Percentiles rank a stretch among this genome's conserved stretches.
These are phyloP conservation scores for Potentilla sterilis DNA, from an alignment of 306 rosid genomes.

Conservation along the genomic window DNA sequence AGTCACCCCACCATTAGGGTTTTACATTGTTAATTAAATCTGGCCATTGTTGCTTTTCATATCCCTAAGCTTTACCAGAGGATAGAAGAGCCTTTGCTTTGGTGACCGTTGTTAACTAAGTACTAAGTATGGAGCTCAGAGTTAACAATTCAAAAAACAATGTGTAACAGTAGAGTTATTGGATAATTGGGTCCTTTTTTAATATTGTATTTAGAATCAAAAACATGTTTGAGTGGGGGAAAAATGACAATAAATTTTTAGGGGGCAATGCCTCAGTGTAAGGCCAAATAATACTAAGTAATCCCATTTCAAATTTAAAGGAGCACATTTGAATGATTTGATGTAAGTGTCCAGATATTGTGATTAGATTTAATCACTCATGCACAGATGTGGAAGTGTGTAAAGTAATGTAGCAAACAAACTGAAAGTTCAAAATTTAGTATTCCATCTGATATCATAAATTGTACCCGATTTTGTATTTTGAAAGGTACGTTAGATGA, in stretches of 20 bases:
- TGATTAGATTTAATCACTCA: background rate
- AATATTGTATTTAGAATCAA: background rate
- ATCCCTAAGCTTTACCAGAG: conserved; percentile 10
- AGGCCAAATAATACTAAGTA: background rate
- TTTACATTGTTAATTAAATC: background rate
- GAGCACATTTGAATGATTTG: background rate
- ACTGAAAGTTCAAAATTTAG: background rate
- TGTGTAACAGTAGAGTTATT: background rate
- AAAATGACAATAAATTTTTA: background rate
- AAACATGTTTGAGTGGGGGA: conserved; percentile 1
- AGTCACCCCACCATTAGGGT: conserved; percentile 9
- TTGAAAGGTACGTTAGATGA: no score
- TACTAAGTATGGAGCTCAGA: conserved; percentile 9
- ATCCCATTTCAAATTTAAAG: background rate
- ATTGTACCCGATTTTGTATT: no score
- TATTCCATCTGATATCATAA: background rate
- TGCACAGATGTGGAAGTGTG: background rate
- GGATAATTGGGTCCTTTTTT: background rate
- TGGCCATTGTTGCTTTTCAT: conserved; percentile 20
- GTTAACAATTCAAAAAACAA: conserved; percentile 5
- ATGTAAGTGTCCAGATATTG: background rate
- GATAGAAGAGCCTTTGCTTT: conserved; percentile 12
- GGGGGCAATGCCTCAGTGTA: background rate
- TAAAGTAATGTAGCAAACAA: background rate
- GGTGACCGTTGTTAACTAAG: conserved; percentile 12